Evolutionary conservation across 2,329 filamentous ascomycete species (phyloP), one percentile per base, ranked within the genome.

Genomic region (Verticillium klebahnii): DNA sequence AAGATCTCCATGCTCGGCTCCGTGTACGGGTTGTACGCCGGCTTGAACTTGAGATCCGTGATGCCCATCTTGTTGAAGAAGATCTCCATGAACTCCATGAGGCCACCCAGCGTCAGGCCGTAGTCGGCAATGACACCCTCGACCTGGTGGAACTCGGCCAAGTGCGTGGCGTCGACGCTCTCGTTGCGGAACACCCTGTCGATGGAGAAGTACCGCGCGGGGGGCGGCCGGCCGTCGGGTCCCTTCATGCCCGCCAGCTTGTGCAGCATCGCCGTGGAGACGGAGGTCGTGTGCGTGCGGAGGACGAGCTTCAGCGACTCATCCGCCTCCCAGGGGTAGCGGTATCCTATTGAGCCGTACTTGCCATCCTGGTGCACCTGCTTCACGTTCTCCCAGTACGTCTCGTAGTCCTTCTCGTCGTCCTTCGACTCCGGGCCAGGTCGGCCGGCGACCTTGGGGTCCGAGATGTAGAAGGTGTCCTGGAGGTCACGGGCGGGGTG

Each of bases 1-100:
- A 98, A 99, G 68, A 99, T 96, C 78, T 99, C 95, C 93, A 99
- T 96, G 73, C 89, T 90, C 34, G 95, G 93, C 78, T 99, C 95
- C 32, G 93, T 97, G 81, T 96, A 93, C 1, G 91, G 92, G 79
- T 97, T 96, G 80, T 96, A 96, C 1, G 95, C 95, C 19, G 95
- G 95, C 82, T 99, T 99, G 87, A 97, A 99, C 72, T 91, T 89
- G 67, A 99, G 85, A 70, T 83, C 80, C 25, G 80, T 81, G 68
- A 99, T 92, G 67, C 95, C 94, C 90, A 98, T 97, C 82, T 97
- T 96, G 66, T 82, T 84, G 78, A 98, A 99, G 87, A 99, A 98
- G 71, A 92, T 88, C 71, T 94, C 89, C 85, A 98, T 93, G 81
- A 98, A 78, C 86, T 85, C 92, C 83, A 97, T 96, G 62, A 98